Conservation (phyloP, 139 green algal species). For the Chlorella sp. region DNA sequence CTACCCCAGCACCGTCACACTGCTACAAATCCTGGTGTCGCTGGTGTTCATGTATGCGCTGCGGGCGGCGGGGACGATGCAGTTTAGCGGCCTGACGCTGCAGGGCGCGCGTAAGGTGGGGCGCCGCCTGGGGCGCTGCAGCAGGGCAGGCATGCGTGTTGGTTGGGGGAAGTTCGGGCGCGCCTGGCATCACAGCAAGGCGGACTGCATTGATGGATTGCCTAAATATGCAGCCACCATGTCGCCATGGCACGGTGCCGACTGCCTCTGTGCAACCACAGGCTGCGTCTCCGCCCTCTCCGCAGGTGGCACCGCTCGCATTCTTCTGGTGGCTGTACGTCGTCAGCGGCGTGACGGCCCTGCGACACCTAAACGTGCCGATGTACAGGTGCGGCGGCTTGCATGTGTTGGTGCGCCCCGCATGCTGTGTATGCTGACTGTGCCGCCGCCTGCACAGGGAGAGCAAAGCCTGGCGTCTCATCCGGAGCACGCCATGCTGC, state of each 20-base stretch:
- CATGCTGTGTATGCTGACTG: too few species aligned
- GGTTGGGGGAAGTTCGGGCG: too few species aligned
- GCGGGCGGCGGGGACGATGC: constrained; percentile 11
- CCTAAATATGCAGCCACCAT: too few species aligned
- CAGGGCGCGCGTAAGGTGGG: not conserved
- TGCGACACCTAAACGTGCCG: constrained; percentile 61
- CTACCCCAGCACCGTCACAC: constrained; percentile 58
- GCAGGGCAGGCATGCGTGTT: too few species aligned
- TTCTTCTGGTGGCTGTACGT: constrained; percentile 69
- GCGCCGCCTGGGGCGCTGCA: too few species aligned
- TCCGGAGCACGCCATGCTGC: too few species aligned
- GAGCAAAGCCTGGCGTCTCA: too few species aligned
- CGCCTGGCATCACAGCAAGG: too few species aligned
- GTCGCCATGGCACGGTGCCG: too few species aligned
- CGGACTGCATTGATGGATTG: too few species aligned
- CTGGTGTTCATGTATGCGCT: constrained; percentile 50
- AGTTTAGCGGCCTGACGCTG: constrained; percentile 28
- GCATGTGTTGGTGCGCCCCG: not conserved
- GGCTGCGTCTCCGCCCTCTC: too few species aligned
- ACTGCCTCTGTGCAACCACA: too few species aligned
- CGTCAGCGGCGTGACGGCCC: constrained; percentile 55
- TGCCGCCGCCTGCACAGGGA: not conserved
- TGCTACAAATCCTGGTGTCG: constrained; percentile 51
- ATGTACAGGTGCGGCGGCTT: constrained; percentile 51
- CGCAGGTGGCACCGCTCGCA: constrained; percentile 47